Conservation (phyloP, 2,329 filamentous ascomycete genomes). For the Colletotrichum magnum region DNA sequence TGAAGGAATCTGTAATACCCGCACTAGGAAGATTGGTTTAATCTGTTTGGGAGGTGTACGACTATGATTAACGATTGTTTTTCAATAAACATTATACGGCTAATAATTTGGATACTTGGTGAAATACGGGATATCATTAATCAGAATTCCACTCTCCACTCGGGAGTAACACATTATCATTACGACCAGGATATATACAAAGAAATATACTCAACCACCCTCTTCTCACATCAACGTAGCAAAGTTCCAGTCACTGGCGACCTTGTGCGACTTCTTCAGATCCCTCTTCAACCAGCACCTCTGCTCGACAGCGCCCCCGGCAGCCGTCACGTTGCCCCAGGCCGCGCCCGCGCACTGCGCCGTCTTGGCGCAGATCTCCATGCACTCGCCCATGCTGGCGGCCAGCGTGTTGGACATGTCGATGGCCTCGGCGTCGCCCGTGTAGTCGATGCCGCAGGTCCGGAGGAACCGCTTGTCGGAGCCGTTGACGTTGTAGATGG, state of each 20-base stretch:
- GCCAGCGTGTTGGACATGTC: conserved; percentile 55
- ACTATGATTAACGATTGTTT: too few relatives aligned
- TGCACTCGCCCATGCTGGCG: conserved; percentile 59
- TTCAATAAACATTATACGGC: too few relatives aligned
- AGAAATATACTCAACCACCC: neutral
- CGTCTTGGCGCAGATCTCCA: conserved; percentile 58
- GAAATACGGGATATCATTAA: too few relatives aligned
- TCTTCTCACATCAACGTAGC: conserved; percentile 49
- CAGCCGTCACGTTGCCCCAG: conserved; percentile 61
- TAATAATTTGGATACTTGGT: too few relatives aligned
- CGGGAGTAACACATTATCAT: conserved; percentile 11
- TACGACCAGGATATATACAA: conserved; percentile 13
- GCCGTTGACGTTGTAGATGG: conserved; percentile 57
- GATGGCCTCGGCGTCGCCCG: conserved; percentile 49
- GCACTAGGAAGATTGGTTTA: too few relatives aligned
- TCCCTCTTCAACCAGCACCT: conserved; percentile 61
- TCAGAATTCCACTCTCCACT: too few relatives aligned
- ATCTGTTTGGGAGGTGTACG: neutral
- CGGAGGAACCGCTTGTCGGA: conserved; percentile 59
- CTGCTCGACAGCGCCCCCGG: conserved; percentile 52
- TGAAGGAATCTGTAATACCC: neutral
- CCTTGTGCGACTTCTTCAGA: conserved; percentile 49
- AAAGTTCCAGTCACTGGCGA: conserved; percentile 59
- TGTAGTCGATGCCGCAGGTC: conserved; percentile 62
- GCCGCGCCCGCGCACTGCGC: conserved; percentile 57